Evolutionary conservation across 2,329 filamentous ascomycete species (phyloP).

Genomic region (Shiraia sp.): DNA sequence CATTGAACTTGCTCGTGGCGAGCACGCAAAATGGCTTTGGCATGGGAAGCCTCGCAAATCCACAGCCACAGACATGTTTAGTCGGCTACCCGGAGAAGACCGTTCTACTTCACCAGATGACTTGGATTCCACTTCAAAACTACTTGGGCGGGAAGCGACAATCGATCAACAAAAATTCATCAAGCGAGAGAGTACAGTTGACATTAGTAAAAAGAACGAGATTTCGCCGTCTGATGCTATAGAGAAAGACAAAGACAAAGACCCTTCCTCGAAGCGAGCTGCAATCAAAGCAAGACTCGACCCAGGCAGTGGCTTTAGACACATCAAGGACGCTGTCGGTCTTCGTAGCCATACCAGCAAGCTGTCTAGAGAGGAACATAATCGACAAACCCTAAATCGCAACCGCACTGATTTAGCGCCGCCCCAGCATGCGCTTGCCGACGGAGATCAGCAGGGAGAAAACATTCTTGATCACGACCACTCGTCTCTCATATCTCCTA

Average conservation of each 20-base stretch:
- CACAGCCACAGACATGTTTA: slow-evolving; percentile 43
- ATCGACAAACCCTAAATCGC: slow-evolving; percentile 24
- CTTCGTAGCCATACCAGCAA: slow-evolving; percentile 49
- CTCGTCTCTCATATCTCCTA: slow-evolving; percentile 15
- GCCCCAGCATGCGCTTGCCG: slow-evolving; percentile 11
- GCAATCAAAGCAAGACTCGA: slow-evolving; percentile 80
- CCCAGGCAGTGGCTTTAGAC: slow-evolving; percentile 78
- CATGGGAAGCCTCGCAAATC: slow-evolving; percentile 80
- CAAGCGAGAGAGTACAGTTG: slow-evolving; percentile 35
- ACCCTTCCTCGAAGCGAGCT: slow-evolving; percentile 60
- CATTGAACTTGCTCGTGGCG: slow-evolving; percentile 74
- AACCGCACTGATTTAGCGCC: slow-evolving; percentile 21
- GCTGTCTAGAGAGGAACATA: slow-evolving; percentile 42
- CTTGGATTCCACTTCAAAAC: slow-evolving; percentile 50
- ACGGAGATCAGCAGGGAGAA: slow-evolving; percentile 2
- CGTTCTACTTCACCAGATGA: slow-evolving; percentile 59
- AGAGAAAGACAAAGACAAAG: slow-evolving; percentile 61
- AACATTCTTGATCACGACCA: slow-evolving; percentile 13
- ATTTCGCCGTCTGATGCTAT: slow-evolving; percentile 23
- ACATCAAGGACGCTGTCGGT: slow-evolving; percentile 84
- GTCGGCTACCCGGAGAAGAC: slow-evolving; percentile 42
- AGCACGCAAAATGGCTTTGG: slow-evolving; percentile 93
- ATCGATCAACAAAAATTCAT: slow-evolving; percentile 26
- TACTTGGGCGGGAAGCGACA: slow-evolving; percentile 57
- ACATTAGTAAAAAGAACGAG: slow-evolving; percentile 33